Evolutionary conservation across 2,329 filamentous ascomycete genomes (phyloP).

Genomic region (Scorias spongiosa): DNA sequence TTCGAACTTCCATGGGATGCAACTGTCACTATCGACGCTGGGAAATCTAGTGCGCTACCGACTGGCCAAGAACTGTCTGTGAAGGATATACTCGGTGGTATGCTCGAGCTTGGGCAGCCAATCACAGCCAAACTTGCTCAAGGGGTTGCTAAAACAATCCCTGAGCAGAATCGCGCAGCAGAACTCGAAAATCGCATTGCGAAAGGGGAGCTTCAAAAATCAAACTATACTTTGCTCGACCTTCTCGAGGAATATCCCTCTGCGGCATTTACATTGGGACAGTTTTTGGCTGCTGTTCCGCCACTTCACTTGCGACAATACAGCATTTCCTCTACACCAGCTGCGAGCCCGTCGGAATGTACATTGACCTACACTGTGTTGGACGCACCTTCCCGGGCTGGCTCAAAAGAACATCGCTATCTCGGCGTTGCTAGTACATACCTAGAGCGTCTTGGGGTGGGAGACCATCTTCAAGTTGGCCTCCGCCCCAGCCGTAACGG

Average conservation of each 20-base stretch:
- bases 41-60: slow-evolving; percentile 53
- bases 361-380: slow-evolving; percentile 51
- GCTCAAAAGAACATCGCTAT: slow-evolving; percentile 21
- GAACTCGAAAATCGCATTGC: too few species aligned
- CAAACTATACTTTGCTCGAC: too few species aligned
- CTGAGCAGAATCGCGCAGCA: too few species aligned
- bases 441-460: slow-evolving; percentile 23
- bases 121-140: too few species aligned
- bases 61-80: slow-evolving; percentile 43
- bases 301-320: slow-evolving; percentile 45
- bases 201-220: too few species aligned
- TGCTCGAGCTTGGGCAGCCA: slow-evolving; percentile 55
- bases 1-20: slow-evolving; percentile 56
- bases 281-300: slow-evolving; percentile 59
- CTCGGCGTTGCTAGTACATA: slow-evolving; percentile 31
- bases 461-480: slow-evolving; percentile 28
- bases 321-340: slow-evolving; percentile 20
- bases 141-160: too few species aligned
- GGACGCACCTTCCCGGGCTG: slow-evolving; percentile 6
- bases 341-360: slow-evolving; percentile 12
- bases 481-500: too few species aligned
- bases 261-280: too few species aligned
- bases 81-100: slow-evolving; percentile 47
- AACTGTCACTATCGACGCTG: slow-evolving; percentile 16
- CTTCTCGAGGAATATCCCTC: too few species aligned